Evolutionary conservation across 768 basidiomycete species (phyloP), one percentile per base, ranked within the genome.

Genomic region (Agaricus blazei): DNA sequence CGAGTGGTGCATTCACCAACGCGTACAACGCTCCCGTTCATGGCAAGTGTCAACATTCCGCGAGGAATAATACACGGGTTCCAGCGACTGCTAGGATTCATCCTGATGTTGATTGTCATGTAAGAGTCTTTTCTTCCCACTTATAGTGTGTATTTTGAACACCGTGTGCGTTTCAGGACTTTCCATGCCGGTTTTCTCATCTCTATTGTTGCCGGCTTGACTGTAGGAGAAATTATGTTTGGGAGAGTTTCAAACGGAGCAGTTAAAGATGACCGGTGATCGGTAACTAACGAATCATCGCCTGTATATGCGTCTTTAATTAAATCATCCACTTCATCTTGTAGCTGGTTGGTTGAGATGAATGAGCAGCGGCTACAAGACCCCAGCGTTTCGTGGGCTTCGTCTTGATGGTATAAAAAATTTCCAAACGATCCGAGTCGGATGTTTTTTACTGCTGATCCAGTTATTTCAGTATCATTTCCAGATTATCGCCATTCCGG

Each of bases 51-150:
- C 59, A 93, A 95, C 66, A 61, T 90, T 6, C 77, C 82, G 0
- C 82, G 93, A 38, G 91, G 91, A 1, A 64, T 79, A 2, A 62
- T 91, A 41, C 82, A 84, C 58, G 80, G 79, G 8, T 54, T 83
- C 19, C 89, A 92, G 55, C 75, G 82, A 41, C 67, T 82, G 23
- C 62, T 94, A n/a, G 71, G 70, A 26, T 95, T 90, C 60, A 60
- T 75, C 4, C 77, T 95, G 54, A 95, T 96, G 93, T 68, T 93
- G 65, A 82, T 80, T 9, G 77, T 89, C 62, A 92, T 93, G 90
- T 91, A 68, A 69, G 85, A 67, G 9, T 28, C 23, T 19, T 19
- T 45, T 29, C 24, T 24, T 37, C 11, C 49, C 29, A 24, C 19
- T 42, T 51, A 31, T 15, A 41, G 8, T 52, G 41, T 12, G n/a